phyloP scores from a whole-genome alignment of 768 basidiomycete species.

The Cystofilobasidium bisporidii region DNA sequence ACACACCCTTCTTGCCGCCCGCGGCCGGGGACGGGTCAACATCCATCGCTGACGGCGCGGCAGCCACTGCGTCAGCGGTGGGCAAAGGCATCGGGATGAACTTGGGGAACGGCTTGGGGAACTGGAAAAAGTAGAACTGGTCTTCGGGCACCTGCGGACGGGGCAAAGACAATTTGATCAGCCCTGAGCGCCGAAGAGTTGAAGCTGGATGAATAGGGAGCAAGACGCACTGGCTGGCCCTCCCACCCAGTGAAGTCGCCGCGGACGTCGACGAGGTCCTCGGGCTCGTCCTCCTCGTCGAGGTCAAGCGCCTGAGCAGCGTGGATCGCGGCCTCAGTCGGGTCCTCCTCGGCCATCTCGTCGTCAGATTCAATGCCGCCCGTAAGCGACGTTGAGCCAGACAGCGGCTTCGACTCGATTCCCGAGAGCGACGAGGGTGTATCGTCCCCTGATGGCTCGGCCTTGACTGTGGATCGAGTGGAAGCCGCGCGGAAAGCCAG shows the following conservation, averaged over 20 bases:
- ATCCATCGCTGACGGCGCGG: constrained; percentile 13
- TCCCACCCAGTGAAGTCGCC: constrained; percentile 29
- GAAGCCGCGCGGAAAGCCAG: too few species aligned
- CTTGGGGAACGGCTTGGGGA: constrained; percentile 24
- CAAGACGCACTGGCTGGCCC: constrained; percentile 20
- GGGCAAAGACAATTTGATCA: too few species aligned
- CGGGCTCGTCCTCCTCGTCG: constrained; percentile 21
- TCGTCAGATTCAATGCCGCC: not conserved
- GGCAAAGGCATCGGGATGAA: constrained; percentile 12
- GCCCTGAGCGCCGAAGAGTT: not conserved
- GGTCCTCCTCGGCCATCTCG: constrained; percentile 8
- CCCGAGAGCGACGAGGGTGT: constrained; percentile 11
- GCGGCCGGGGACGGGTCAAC: constrained; percentile 8
- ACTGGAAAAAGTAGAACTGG: constrained; percentile 29
- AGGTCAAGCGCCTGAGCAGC: constrained; percentile 22
- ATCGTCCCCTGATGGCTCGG: constrained; percentile 13
- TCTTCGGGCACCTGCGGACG: constrained; percentile 14
- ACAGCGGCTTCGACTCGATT: not conserved
- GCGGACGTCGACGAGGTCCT: constrained; percentile 15
- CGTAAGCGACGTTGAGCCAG: not conserved
- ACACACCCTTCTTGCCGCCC: constrained; percentile 17
- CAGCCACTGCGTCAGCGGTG: not conserved
- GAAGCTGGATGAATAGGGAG: too few species aligned
- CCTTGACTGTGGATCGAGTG: constrained; percentile 22
- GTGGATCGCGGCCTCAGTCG: constrained; percentile 10